A percentile compares a stretch with the other conserved stretches of the same genome.
Conservation (phyloP, 116 monocot species). For the Trichopus zeylanicus region DNA sequence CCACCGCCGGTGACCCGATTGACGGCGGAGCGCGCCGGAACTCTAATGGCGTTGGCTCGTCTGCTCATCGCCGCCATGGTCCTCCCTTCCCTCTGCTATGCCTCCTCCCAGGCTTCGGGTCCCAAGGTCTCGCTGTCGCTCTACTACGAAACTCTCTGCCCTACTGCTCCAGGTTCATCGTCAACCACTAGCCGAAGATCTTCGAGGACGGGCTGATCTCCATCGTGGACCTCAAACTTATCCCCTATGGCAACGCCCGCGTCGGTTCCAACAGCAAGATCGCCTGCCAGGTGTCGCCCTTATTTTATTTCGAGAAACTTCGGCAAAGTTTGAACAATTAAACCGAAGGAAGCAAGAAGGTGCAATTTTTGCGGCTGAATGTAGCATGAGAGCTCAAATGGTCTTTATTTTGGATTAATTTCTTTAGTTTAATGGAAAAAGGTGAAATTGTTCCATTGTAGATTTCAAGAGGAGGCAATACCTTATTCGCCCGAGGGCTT, state of each 20-base stretch:
- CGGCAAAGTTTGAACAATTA: no score
- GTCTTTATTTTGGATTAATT: no score
- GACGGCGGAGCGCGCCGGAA: no score
- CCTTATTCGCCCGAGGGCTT: no score
- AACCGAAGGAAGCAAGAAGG: no score
- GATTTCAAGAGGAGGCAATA: no score
- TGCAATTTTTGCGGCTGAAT: no score
- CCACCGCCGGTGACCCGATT: no score
- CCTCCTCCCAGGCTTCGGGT: not conserved
- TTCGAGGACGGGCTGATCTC: constrained; percentile 64
- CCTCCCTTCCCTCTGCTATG: constrained; percentile 7
- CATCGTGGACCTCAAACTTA: constrained; percentile 75
- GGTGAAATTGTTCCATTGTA: no score
- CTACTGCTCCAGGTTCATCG: constrained; percentile 78
- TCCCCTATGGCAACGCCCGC: constrained; percentile 91
- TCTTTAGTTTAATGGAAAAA: no score
- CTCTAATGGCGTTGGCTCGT: constrained; percentile 13
- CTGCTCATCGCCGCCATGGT: constrained; percentile 8
- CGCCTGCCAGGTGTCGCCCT: constrained; percentile 96
- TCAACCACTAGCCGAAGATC: constrained; percentile 61
- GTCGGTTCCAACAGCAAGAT: constrained; percentile 47
- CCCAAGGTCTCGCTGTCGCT: constrained; percentile 56
- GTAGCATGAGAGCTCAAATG: no score
- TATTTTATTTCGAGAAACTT: no score
- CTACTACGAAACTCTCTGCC: constrained; percentile 92